These are phyloP conservation scores for Sugiyamaella sp. DNA, from an alignment of 1,139 yeast species.

Conservation along the genomic window DNA sequence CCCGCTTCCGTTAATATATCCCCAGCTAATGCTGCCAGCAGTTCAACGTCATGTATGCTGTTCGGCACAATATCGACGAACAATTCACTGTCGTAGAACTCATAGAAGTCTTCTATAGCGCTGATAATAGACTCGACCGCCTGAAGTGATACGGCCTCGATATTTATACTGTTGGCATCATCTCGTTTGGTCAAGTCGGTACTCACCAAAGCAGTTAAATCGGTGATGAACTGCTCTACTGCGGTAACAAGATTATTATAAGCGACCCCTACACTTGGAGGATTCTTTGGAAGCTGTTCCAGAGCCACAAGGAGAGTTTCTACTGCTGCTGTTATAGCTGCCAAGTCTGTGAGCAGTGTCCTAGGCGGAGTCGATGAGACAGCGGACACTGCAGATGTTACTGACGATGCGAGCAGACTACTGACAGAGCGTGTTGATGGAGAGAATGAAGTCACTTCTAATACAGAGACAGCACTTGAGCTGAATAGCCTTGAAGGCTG, in stretches of 20 bases:
- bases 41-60: constrained; percentile 3
- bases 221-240: constrained; percentile 8
- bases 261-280: not conserved
- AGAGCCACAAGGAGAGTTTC: constrained; percentile 11
- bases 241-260: constrained; percentile 1
- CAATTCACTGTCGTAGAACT: not conserved
- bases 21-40: constrained; percentile 9
- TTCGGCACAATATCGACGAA: not conserved
- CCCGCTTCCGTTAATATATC: constrained; percentile 8
- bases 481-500: too few relatives aligned
- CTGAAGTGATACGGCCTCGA: constrained; percentile 6
- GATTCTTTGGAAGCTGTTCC: constrained; percentile 1
- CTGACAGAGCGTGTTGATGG: too few relatives aligned
- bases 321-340: constrained; percentile 15
- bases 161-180: constrained; percentile 7
- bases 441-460: too few relatives aligned
- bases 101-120: constrained; percentile 7
- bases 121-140: constrained; percentile 8
- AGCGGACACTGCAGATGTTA: too few relatives aligned
- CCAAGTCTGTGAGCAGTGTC: too few relatives aligned
- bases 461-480: too few relatives aligned
- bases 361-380: too few relatives aligned
- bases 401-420: too few relatives aligned
- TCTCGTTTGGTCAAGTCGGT: not conserved
- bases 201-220: not conserved